These are phyloP conservation scores for Alternaria brassicicola DNA, from an alignment of 2,329 filamentous ascomycete species.

Conservation along the genomic window DNA sequence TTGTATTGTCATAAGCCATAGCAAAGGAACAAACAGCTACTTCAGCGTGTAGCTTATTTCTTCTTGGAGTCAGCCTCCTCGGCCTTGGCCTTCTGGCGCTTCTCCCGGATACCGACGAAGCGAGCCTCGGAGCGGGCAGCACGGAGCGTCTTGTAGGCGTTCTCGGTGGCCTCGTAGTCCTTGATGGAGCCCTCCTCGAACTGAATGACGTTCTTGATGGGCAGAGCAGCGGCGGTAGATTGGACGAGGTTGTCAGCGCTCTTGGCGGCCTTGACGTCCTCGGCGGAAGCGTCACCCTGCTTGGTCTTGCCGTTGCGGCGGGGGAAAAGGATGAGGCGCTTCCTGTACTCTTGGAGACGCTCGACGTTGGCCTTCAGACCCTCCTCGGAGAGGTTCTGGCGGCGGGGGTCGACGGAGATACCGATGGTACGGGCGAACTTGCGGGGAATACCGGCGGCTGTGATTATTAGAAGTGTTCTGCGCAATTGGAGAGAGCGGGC, in stretches of 20 bases:
- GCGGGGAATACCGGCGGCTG: slow-evolving; percentile 96
- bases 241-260: slow-evolving; percentile 58
- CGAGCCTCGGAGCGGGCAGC: slow-evolving; percentile 82
- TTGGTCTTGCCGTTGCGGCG: slow-evolving; percentile 91
- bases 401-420: slow-evolving; percentile 94
- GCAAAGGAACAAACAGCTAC: slow-evolving; percentile 29
- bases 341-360: slow-evolving; percentile 97
- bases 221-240: slow-evolving; percentile 66
- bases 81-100: slow-evolving; percentile 87
- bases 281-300: slow-evolving; percentile 86
- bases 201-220: slow-evolving; percentile 73
- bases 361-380: slow-evolving; percentile 92
- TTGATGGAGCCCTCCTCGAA: slow-evolving; percentile 84
- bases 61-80: slow-evolving; percentile 79
- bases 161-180: slow-evolving; percentile 72
- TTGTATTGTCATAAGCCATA: slow-evolving; percentile 40
- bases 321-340: slow-evolving; percentile 96
- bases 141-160: slow-evolving; percentile 86
- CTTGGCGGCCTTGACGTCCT: slow-evolving; percentile 76
- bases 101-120: slow-evolving; percentile 83
- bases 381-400: slow-evolving; percentile 97
- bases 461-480: slow-evolving; percentile 26
- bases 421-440: slow-evolving; percentile 94
- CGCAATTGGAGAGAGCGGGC: slow-evolving; percentile 19
- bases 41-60: slow-evolving; percentile 66